Conservation (phyloP, 495 filamentous ascomycete species). For the Aspergillus steynii region DNA sequence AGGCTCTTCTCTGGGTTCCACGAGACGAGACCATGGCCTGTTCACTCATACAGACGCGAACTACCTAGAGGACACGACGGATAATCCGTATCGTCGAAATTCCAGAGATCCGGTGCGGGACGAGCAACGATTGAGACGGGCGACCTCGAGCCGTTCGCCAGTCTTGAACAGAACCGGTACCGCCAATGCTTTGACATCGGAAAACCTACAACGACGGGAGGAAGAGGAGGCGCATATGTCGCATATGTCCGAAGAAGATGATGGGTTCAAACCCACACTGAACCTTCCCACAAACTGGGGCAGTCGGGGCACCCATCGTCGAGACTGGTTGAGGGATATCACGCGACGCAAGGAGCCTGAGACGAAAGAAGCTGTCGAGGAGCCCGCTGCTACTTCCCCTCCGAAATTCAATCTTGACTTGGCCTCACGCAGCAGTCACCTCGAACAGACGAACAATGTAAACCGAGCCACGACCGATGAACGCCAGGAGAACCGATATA, state of each 20-base stretch:
- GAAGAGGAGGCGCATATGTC: slow-evolving; percentile 22
- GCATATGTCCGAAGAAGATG: slow-evolving; percentile 28
- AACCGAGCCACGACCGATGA: slow-evolving; percentile 23
- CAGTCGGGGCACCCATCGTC: slow-evolving; percentile 47
- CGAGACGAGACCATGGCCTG: slow-evolving; percentile 20
- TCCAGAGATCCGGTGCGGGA: slow-evolving; percentile 43
- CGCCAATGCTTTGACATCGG: slow-evolving; percentile 39
- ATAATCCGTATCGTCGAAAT: slow-evolving; percentile 33
- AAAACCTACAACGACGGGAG: slow-evolving; percentile 50
- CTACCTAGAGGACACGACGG: slow-evolving; percentile 31
- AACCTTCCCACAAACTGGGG: slow-evolving; percentile 62
- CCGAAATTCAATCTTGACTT: slow-evolving; percentile 16
- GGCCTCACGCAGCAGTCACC: slow-evolving; percentile 17
- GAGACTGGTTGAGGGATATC: slow-evolving; percentile 55
- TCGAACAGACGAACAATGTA: slow-evolving; percentile 15
- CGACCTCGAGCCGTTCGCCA: slow-evolving; percentile 43
- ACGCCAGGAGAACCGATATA: slow-evolving; percentile 22
- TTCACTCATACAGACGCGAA: slow-evolving; percentile 26
- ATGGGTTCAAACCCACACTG: slow-evolving; percentile 47
- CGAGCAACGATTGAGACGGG: slow-evolving; percentile 45
- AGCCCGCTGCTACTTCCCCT: slow-evolving; percentile 7
- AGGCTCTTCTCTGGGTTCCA: slow-evolving; percentile 29
- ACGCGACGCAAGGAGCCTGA: slow-evolving; percentile 28
- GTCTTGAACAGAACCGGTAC: slow-evolving; percentile 48
- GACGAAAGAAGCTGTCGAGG: slow-evolving; percentile 23